Evolutionary conservation across 2,329 filamentous ascomycete species (phyloP), one percentile per base, ranked within the genome.

Genomic region (Exserohilum turcica): DNA sequence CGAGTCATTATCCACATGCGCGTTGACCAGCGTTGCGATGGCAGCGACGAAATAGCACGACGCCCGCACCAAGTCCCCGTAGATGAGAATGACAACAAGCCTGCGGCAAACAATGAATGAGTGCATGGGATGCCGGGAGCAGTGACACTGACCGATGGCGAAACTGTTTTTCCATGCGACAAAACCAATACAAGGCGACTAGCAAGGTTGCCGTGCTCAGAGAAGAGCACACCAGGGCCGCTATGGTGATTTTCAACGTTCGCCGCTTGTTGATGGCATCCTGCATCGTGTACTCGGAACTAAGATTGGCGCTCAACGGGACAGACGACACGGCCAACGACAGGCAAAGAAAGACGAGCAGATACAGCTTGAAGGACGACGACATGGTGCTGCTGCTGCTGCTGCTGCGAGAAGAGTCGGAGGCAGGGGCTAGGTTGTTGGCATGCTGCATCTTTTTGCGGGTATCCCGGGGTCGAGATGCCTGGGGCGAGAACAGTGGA

Each of bases 61-160:
- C 2, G 86, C 83, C 71, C 90, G 89, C 73, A 87, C 83, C 67
- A 89, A 82, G 71, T 92, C 88, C 61, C 87, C 88, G 56, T 86
- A 80, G 40, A 93, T 86, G 12, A 92, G 78, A 33, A 91, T 74
- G 80, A 92, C 85, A 52, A 93, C 87, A 48, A 93, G 80, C 57
- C 88, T 90, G 21, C 3, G 6, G 1, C 9, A 13, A 7, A 1
- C 9, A 13, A 9, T 7, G 21, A 10, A 45, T 48, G 12, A 35
- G 15, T 13, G 8, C 6, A 21, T 7, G 18, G 18, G n/a, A 35
- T 32, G 31, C 9, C 24, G 32, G 29, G 24, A 15, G 15, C 21
- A 19, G 6, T 12, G 24, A 27, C 31, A 57, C 83, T 76, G 76
- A 87, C 86, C 87, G 85, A 70, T 92, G 88, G 39, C 89, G 84